Percentiles rank a stretch among this genome's conserved stretches.
Conservation (phyloP, 225 moss, liverwort and hornwort genomes). For the Rhytidiadelphus loreus region DNA sequence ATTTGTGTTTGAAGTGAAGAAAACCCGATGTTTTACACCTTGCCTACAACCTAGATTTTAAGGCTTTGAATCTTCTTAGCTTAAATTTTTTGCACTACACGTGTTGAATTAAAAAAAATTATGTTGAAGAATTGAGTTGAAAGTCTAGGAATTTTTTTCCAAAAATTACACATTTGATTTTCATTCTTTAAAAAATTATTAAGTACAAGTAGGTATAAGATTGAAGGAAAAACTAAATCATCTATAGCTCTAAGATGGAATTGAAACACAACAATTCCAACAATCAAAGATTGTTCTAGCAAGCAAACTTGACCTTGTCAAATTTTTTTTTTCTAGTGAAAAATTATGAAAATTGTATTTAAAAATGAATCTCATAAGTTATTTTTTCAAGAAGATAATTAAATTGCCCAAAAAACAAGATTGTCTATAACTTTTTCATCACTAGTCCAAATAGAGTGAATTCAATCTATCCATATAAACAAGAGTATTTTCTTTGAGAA, state of each 20-base stretch:
- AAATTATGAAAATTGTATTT: not conserved
- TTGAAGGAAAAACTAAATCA: not conserved
- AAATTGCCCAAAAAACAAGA: too few species aligned
- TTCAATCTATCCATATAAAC: too few species aligned
- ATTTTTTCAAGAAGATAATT: too few species aligned
- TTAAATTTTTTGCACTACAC: not conserved
- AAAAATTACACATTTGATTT: accelerated
- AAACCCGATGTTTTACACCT: accelerated
- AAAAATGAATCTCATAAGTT: not conserved
- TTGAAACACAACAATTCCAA: not conserved
- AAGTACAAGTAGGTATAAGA: not conserved
- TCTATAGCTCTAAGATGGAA: not conserved
- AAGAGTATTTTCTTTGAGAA: too few species aligned
- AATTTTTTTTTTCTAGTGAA: not conserved
- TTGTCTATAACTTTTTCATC: too few species aligned
- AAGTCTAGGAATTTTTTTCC: not conserved
- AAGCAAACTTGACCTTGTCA: accelerated
- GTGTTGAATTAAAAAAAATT: not conserved
- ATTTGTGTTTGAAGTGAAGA: not conserved
- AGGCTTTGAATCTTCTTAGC: not conserved
- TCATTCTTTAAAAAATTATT: not conserved
- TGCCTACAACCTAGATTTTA: accelerated
- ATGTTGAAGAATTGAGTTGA: not conserved
- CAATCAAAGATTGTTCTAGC: accelerated
- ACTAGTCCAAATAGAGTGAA: too few species aligned